These are phyloP conservation scores for Lomentospora prolificans DNA, from an alignment of 2,329 filamentous ascomycete species.

Conservation along the genomic window DNA sequence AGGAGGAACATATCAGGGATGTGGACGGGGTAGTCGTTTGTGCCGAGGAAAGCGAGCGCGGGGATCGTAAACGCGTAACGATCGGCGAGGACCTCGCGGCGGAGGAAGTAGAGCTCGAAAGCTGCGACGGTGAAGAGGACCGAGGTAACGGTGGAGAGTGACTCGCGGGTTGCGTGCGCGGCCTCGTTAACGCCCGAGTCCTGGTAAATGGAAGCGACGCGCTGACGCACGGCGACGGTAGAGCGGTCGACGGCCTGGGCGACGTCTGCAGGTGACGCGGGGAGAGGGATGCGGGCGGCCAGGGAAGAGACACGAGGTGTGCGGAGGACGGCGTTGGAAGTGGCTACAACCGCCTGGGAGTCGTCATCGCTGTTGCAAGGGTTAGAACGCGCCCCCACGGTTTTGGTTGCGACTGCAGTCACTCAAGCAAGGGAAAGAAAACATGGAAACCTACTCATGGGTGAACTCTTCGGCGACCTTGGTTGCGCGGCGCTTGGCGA, in stretches of 20 bases:
- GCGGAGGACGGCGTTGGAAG: slow-evolving; percentile 37
- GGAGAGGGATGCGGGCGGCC: slow-evolving; percentile 57
- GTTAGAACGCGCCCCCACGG: no score
- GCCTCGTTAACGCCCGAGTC: slow-evolving; percentile 57
- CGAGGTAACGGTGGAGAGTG: slow-evolving; percentile 60
- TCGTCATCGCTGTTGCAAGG: background rate
- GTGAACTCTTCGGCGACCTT: slow-evolving; percentile 34
- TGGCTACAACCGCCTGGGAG: background rate
- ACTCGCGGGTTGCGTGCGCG: slow-evolving; percentile 56
- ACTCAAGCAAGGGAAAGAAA: no score
- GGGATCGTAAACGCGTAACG: slow-evolving; percentile 66
- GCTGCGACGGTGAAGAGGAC: slow-evolving; percentile 59
- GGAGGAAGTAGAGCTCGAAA: slow-evolving; percentile 62
- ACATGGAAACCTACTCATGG: slow-evolving; percentile 29
- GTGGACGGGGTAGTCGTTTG: slow-evolving; percentile 50
- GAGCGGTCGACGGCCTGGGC: slow-evolving; percentile 66
- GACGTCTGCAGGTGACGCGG: slow-evolving; percentile 70
- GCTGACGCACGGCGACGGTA: slow-evolving; percentile 54
- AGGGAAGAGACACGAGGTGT: slow-evolving; percentile 42
- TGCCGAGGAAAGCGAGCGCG: slow-evolving; percentile 43
- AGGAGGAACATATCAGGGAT: slow-evolving; percentile 76
- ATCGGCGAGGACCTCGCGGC: slow-evolving; percentile 60
- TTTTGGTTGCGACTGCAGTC: no score
- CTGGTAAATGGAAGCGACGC: slow-evolving; percentile 54
- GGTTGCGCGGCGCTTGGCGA: slow-evolving; percentile 31